Conservation (phyloP, 805 yeast species). For the Spathaspora passalidarum region DNA sequence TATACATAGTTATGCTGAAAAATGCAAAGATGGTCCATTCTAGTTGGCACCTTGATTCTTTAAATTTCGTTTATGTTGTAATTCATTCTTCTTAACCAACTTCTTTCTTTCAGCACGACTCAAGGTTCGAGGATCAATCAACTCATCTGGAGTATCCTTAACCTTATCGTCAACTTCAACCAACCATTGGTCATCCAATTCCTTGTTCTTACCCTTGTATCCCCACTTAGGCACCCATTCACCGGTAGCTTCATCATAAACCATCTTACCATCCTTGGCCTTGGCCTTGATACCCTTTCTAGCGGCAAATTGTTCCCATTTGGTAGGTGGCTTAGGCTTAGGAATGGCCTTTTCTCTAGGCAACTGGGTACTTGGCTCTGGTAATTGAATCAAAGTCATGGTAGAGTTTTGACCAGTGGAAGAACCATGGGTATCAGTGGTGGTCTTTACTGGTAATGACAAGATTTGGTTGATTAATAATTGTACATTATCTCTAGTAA, state of each 20-base stretch:
- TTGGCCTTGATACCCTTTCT: constrained; percentile 92
- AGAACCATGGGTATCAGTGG: constrained; percentile 66
- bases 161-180: constrained; percentile 87
- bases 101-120: constrained; percentile 79
- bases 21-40: neutral
- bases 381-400: constrained; percentile 79
- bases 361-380: constrained; percentile 74
- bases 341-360: constrained; percentile 98
- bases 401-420: constrained; percentile 66
- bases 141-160: constrained; percentile 49
- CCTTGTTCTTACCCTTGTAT: constrained; percentile 87
- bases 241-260: constrained; percentile 82
- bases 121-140: constrained; percentile 84
- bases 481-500: constrained; percentile 91
- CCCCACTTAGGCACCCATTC: constrained; percentile 99
- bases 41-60: constrained; percentile 34
- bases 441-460: constrained; percentile 83
- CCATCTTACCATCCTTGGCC: constrained; percentile 85
- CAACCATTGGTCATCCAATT: constrained; percentile 86
- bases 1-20: neutral
- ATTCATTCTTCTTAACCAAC: constrained; percentile 77
- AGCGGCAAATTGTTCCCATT: constrained; percentile 96
- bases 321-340: constrained; percentile 85
- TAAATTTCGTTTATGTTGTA: constrained; percentile 81
- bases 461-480: constrained; percentile 85